Base-by-base conservation (phyloP, 2,329 filamentous ascomycete species). In the Clarireedia hainanense region DNA sequence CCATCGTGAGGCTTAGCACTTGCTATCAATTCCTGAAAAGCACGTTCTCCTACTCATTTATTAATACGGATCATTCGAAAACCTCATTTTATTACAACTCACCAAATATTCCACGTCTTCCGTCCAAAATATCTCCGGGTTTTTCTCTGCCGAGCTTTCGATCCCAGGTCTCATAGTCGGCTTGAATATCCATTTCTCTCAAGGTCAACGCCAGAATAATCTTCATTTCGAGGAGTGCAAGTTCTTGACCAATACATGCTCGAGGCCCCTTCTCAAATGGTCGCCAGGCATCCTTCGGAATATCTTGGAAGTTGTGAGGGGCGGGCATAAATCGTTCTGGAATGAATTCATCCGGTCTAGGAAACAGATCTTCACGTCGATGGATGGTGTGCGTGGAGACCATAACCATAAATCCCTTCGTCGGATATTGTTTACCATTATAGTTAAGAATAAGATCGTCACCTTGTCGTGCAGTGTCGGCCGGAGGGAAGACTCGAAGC, bases 211-310 rank as follows among this genome's bases (percentile, higher is more conserved):
- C 73, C 50, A 81, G 63, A 7, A 77, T 72, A 39, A 76, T 67
- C 57, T 73, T 74, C 26, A 75, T 66, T 65, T 81, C 78, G 24
- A 63, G 63, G 69, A 77, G 74, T 17, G 76, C 79, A 43, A 81
- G 67, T 59, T 76, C 75, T 65, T 83, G 78, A 0, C 80, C 81
- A 23, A 83, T 75, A 61, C 81, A 85, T 52, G 76, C 77, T 27
- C 80, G 67, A 3, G 74, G 71, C 0, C 81, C 81, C 56, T 76
- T 73, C 60, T 79, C 77, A 64, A 84, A 84, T 0, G 76, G 72
- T 20, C 79, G 72, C 73, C 74, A 84, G 3, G 79, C 80, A 46
- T 75, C 73, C 50, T 59, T 59, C 4, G 59, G 37, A 3, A 62
- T 51, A 9, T 58, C 49, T 45, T 63, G 52, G 20, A 66, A 65